Base-by-base conservation (phyloP, 176 grass and related monocot genomes). In the barley (Hordeum vulgare) region DNA sequence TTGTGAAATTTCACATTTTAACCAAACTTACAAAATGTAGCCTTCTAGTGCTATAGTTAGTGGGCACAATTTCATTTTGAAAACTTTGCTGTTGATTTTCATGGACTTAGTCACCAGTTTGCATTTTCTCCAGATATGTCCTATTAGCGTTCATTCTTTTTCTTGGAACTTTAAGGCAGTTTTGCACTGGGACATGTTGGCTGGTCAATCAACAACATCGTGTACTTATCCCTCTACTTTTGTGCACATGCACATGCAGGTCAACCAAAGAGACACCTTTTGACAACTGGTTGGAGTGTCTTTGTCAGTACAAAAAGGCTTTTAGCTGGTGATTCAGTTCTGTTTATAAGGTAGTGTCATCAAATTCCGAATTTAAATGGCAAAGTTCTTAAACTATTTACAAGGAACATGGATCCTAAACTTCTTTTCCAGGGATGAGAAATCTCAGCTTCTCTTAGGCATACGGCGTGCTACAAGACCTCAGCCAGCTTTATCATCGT, bases 231-330 rank as follows among this genome's bases (percentile, higher is more conserved):
- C 41, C 20, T 81, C n/a, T 81, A 74, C 17, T 28, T 9, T 82
- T 76, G 1, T 73, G 59, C 80, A 89, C 54, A 69, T 89, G 70
- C 90, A 97, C 53, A 77, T 83, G 70, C 93, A 99, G 97, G 97
- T 92, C 97, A 99, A 88, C 97, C 97, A 9, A 99, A 99, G 71
- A 92, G 93, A 59, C 91, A 99, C 75, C 91, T 99, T 87, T 83
- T 99, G 81, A 99, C 97, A 28, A 96, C 97, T 85, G 93, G 97
- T 73, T 99, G 97, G 97, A 99, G 97, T 83, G 91, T 99, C 62
- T 99, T 92, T 62, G 93, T 99, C 45, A 92, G 91, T 64, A 96
- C 93, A 23, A 99, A 99, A 84, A 92, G 89, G 79, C 89, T 99
- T 64, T 72, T 86, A 90, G 89, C 93, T 28, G 97, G 97, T 70